Evolutionary conservation across 441 rosid genomes (phyloP), one percentile per base, ranked within the genome.

Genomic region (Capsella rubella): DNA sequence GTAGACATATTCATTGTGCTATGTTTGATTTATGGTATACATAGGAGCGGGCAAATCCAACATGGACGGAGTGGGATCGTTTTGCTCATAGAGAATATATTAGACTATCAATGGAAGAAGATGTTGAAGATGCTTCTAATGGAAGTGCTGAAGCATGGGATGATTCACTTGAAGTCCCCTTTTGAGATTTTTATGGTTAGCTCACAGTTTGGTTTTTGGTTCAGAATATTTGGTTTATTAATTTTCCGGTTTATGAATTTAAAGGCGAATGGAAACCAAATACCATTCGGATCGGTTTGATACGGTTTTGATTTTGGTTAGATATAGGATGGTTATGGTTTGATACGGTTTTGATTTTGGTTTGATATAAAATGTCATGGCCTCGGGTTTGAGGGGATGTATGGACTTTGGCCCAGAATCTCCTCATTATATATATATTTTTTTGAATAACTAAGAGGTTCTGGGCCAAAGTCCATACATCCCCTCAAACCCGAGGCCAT

Each of bases 101-200:
- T 61, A 87, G 99, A 79, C 95, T 95, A 47, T 95, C 98, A 10
- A 95, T 92, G 99, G 99, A 95, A 85, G 98, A 95, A 81, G 99
- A 95, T 60, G 96, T 88, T 4, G 99, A 95, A 80, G 98, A 92
- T 87, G 96, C 87, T 54, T 95, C 99, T 53, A 92, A 92, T 80
- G 99, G 99, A 82, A 95, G 98, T 82, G 95, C 92, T 52, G 98
- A 95, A 74, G 96, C 91, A 54, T 92, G 98, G 99, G 99, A 95
- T 64, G 97, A 95, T 84, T 89, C 98, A 46, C 93, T 95, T 51
- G 99, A 95, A 80, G 95, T 96, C 78, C 89, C 97, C 40, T 90
- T 92, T 76, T 92, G 87, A 89, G 78, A 4, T 57, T 56, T 40
- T 13, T 45, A 27, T 37, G 43, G 66, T 29, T 37, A 58, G 46